Base-by-base conservation (phyloP, 768 basidiomycete genomes). In the Dacryopinax primogenitus region DNA sequence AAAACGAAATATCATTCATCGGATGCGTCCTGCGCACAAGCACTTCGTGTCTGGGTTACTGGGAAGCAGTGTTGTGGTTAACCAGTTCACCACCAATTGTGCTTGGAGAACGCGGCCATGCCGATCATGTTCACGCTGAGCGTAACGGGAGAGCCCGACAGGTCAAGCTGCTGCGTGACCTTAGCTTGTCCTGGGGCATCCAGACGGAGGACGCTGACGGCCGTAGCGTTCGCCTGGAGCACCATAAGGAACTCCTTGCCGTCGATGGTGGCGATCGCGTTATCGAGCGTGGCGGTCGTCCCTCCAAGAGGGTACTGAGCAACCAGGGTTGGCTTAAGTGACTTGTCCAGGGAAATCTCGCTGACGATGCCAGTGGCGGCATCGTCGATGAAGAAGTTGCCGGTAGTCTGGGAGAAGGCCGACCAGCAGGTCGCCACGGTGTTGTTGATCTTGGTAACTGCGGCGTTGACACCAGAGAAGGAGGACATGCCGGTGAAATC, bases 211-310 rank as follows among this genome's bases (percentile, higher is more conserved):
- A 79, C 79, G n/a, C 76, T 72, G 62, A 81, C 70, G 3, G 75
- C 71, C 0, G 78, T 78, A 26, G 72, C 72, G 67, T 76, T 76
- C 1, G 79, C 73, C 1, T 74, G 71, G 45, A 80, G 67, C 35
- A 79, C 71, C 69, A 78, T 78, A 65, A 79, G 70, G 73, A 78
- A 74, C 73, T 79, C 77, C 23, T 76, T 76, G 2, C 68, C 67
- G 13, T 73, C 74, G 39, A 81, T 72, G 1, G 74, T 70, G 7
- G 75, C 78, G 28, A 79, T 70, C 44, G 77, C 78, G 47, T 75
- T 76, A 70, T 80, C 79, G 37, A 79, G 76, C 32, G 77, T 77
- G 21, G 72, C 76, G 6, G 74, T 72, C 16, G 45, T 47, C 11
- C 13, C 45, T 11, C 45, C 45, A 26, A 64, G 41, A 7, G 21